Evolutionary conservation across 345 rosid genomes (phyloP), one percentile per base, ranked within the genome.

Genomic region (Limnanthes douglasii): DNA sequence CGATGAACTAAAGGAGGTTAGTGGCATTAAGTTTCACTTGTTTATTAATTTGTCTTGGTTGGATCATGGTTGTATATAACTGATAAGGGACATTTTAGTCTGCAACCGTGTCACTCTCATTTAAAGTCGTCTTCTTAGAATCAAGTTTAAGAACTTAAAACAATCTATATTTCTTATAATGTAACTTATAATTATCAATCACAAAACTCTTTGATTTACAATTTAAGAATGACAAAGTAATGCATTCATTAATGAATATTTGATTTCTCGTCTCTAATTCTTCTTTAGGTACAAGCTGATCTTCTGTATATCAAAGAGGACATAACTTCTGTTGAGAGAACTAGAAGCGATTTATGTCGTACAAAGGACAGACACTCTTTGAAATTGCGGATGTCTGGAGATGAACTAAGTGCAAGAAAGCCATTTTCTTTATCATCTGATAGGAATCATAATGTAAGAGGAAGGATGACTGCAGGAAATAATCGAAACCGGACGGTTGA

Each of bases 281-380:
- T 64, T 21, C 23, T 62, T 53, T 56, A 90, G 98, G 71, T 72
- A 31, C 84, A 75, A 57, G 61, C 65, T 34, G 94, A 90, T 69
- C 94, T 84, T 35, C 94, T 62, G 51, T 83, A 65, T 64, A 63
- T 84, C 26, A 90, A 77, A 54, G 98, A 77, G 60, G 98, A 90
- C 60, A 56, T 90, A 53, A 78, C 70, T 48, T 73, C 82, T 7
- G 95, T 80, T 28, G 94, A 90, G 66, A 75, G 72, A 45, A 92
- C 84, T 54, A 80, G 95, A 57, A 59, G 76, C 38, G 95, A 84
- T 41, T 59, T 90, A 50, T 75, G 77, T 43, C 75, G 65, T 31
- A 85, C 86, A 32, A 81, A 78, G 50, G 94, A 83, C 42, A 67
- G 65, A 51, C 72, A 84, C 57, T 70, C 84, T 39, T 60, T 74